These are phyloP conservation scores for Talaromyces trachyspermus DNA, from an alignment of 495 filamentous ascomycete species.

Conservation along the genomic window DNA sequence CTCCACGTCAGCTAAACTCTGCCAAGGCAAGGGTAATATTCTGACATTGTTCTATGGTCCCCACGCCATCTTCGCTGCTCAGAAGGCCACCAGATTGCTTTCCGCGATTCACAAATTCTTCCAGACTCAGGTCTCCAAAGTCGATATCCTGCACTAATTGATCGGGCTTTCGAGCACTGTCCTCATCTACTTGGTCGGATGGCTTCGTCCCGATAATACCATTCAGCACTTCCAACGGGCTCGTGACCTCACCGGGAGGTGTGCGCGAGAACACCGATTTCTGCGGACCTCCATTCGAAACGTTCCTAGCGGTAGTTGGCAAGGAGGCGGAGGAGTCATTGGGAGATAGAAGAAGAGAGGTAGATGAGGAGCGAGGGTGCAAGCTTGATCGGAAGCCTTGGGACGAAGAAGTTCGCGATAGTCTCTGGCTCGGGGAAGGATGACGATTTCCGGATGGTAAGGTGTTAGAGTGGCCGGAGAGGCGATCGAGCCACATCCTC, in stretches of 20 bases:
- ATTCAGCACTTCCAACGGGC: constrained; percentile 68
- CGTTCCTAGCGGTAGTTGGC: constrained; percentile 44
- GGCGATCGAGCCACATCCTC: constrained; percentile 82
- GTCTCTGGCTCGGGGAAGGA: constrained; percentile 62
- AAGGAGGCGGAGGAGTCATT: constrained; percentile 71
- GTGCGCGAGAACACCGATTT: constrained; percentile 46
- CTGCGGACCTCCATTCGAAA: constrained; percentile 58
- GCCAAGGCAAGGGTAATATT: constrained; percentile 15
- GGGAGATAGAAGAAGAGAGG: constrained; percentile 56
- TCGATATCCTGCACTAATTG: constrained; percentile 59
- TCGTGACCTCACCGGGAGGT: constrained; percentile 47
- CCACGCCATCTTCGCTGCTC: constrained; percentile 49
- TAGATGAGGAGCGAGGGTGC: constrained; percentile 54
- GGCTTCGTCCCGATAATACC: constrained; percentile 54
- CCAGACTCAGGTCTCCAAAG: constrained; percentile 67
- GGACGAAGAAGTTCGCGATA: constrained; percentile 51
- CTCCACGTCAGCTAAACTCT: constrained; percentile 18
- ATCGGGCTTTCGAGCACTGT: constrained; percentile 26
- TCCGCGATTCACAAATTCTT: constrained; percentile 54
- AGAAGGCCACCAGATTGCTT: constrained; percentile 25
- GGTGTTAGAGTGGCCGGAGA: constrained; percentile 66
- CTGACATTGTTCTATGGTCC: constrained; percentile 72
- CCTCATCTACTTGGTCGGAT: constrained; percentile 7
- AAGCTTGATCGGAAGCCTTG: constrained; percentile 50
- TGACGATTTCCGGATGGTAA: constrained; percentile 50